Base-by-base conservation (phyloP, 495 filamentous ascomycete genomes). In the Hypoxylon lienhwacheense region DNA sequence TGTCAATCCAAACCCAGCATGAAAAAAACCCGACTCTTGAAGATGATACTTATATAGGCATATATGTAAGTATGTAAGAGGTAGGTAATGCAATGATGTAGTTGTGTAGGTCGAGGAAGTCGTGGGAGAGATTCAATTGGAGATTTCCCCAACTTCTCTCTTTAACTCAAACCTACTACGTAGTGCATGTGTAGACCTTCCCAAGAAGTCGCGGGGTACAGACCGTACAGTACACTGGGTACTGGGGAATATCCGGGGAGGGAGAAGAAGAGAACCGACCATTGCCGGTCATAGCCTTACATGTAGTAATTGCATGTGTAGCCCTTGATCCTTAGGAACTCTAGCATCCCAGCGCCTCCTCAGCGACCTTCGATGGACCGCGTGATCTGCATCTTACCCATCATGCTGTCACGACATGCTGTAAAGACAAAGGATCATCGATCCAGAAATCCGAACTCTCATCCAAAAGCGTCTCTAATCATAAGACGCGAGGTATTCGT, bases 241-340 rank as follows among this genome's bases (percentile, higher is more conserved):
- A 59, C 28, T 40, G 15, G 31, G 37, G 34, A 8, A 28, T 43
- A 36, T 25, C 36, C 24, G 8, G 24, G 24, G 24, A 8, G 44
- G 43, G 49, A 63, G 25, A 44, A 51, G 43, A 54, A 19, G 6
- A 46, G 28, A 47, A 47, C 28, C 58, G 65, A 53, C 48, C 61
- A 65, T 67, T 67, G 61, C 65, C 65, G 65, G 42, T 49, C 42
- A 44, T 53, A 62, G 62, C 37, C 61, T 32, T 8, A 17, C n/a
- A n/a, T n/a, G n/a, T n/a, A n/a, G n/a, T n/a, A n/a, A n/a, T n/a
- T n/a, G n/a, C n/a, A n/a, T n/a, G n/a, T n/a, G n/a, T n/a, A n/a
- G n/a, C n/a, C n/a, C n/a, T n/a, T n/a, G n/a, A n/a, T n/a, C 2
- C 19, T 26, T 31, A 45, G 10, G 20, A 36, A 11, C 46, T 32